Percentiles rank a stretch among this genome's conserved stretches.
Evolutionary conservation across 83 land plant species (phyloP).

Genomic region (Diphasiastrum complanatum): DNA sequence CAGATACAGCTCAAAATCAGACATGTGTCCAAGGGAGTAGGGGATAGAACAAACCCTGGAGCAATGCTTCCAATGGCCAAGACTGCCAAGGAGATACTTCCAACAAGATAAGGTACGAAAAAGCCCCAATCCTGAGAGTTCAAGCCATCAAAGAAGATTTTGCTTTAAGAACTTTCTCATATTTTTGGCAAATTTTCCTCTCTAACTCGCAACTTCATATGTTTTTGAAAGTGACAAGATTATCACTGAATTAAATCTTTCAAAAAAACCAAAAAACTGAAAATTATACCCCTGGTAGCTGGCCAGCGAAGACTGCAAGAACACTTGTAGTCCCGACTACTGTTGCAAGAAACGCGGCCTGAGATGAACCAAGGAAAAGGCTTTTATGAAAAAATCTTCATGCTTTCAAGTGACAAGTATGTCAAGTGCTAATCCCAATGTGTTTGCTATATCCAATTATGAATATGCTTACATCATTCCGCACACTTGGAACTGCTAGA

Average conservation of each 20-base stretch:
- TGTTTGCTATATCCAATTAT: background rate
- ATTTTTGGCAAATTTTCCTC: too few relatives aligned
- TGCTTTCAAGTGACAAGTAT: background rate
- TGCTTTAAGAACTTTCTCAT: background rate
- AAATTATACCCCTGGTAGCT: conserved; percentile 79
- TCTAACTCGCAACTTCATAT: too few relatives aligned
- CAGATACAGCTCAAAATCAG: too few relatives aligned
- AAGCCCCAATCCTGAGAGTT: conserved; percentile 90
- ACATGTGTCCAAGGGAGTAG: too few relatives aligned
- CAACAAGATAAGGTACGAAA: conserved; percentile 89
- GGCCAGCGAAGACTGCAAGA: conserved; percentile 78
- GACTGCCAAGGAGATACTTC: conserved; percentile 75
- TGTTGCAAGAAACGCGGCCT: conserved; percentile 88
- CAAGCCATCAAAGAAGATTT: background rate
- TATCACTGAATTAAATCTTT: too few relatives aligned
- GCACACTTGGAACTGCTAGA: conserved; percentile 84
- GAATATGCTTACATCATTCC: conserved; percentile 75
- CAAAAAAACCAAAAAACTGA: background rate
- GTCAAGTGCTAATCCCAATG: background rate
- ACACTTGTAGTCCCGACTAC: conserved; percentile 90
- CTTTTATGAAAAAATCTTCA: background rate
- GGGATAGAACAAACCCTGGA: conserved; percentile 71
- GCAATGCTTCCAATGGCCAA: conserved; percentile 83
- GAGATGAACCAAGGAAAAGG: conserved; percentile 19
- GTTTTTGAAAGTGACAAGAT: too few relatives aligned